phyloP scores from a whole-genome alignment of 75 land plant genomes.

The Cryptomeria japonica region DNA sequence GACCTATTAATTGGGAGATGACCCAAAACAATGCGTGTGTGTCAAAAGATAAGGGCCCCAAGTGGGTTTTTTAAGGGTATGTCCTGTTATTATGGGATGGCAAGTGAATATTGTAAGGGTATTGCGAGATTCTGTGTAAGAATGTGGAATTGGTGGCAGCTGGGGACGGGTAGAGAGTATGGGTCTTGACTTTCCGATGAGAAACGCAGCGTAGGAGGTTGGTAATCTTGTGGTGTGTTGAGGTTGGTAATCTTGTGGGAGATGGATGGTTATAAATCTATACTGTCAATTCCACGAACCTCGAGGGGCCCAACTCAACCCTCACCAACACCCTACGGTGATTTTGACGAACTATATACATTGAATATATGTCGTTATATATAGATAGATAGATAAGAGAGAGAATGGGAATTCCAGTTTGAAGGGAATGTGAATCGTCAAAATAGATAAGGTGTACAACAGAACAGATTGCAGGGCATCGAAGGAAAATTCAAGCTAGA shows the following conservation, averaged over 20 bases:
- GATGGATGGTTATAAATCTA: not conserved
- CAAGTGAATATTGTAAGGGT: not conserved
- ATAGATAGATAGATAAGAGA: not conserved
- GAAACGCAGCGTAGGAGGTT: not conserved
- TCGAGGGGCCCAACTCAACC: constrained; percentile 3
- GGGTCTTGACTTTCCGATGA: constrained; percentile 8
- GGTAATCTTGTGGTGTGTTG: not conserved
- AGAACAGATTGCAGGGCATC: no score
- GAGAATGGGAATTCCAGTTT: no score
- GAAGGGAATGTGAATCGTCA: no score
- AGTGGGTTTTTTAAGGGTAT: not conserved
- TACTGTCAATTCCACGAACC: not conserved
- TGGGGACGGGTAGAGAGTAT: not conserved
- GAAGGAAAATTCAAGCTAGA: no score
- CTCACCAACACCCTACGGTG: not conserved
- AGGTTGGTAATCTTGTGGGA: not conserved
- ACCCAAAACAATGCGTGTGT: not conserved
- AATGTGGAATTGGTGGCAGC: not conserved
- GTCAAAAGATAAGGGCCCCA: not conserved
- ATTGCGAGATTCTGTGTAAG: not conserved
- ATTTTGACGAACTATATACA: not conserved
- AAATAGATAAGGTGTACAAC: no score
- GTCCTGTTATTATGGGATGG: not conserved
- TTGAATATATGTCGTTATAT: not conserved
- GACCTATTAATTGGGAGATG: not conserved